Evolutionary conservation across 306 rosid genomes (phyloP), one percentile per base, ranked within the genome.

Genomic region (Mimosa pudica): DNA sequence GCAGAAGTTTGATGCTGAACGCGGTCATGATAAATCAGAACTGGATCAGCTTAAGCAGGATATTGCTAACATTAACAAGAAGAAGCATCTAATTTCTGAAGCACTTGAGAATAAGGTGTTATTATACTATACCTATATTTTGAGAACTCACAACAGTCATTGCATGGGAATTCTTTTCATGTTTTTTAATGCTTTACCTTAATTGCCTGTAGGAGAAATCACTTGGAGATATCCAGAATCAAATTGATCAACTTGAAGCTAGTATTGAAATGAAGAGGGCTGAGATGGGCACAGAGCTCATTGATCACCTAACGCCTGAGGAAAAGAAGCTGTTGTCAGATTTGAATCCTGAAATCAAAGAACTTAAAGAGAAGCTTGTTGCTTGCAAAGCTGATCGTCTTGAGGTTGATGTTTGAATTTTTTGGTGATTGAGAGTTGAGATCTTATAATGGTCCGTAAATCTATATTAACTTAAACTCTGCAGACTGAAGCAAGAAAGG

Each of bases 251-350:
- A 85, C 97, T 95, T 71, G 86, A 75, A 80, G 92, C 92, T 84
- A 92, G 97, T 76, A 87, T 91, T 81, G 88, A 89, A 81, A 86
- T 87, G 90, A 95, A 95, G 86, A 81, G 72, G 79, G 90, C 89
- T 78, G 98, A 95, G 88, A 92, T 95, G 96, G 98, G 97, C 77
- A 92, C 98, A 6, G 98, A 95, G 51, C 98, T 95, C 82, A 87
- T 95, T 79, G 98, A 95, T 82, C 97, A 95, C 87, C 91, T 95
- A 76, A 90, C 96, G 2, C 96, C 91, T 32, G 97, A 90, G 77
- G 98, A 95, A 85, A 95, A 90, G 80, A 76, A 78, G 75, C 92
- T 88, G 73, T 89, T 95, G 77, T 90, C 98, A 64, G 89, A 89
- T 79, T 86, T 95, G 80, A 95, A 95, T 82, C 98, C 93, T 46